Conservation (phyloP, 352 stramenopile genomes). For the Globisporangium camurandrum region DNA sequence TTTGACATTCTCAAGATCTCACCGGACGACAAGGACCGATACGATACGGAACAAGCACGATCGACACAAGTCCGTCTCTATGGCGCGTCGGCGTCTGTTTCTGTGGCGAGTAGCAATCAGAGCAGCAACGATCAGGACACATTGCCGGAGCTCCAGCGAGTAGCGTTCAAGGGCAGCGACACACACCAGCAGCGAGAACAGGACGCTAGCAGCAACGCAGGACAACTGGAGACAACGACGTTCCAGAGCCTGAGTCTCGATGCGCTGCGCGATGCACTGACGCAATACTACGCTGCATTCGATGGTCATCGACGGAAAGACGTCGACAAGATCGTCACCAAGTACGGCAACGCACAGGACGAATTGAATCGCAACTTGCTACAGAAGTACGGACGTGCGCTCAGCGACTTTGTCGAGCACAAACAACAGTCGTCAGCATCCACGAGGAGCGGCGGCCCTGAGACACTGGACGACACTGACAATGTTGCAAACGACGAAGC, state of each 20-base stretch:
- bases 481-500: constrained; percentile 16
- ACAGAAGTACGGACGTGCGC: constrained; percentile 57
- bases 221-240: neutral
- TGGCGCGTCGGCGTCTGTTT: constrained; percentile 12
- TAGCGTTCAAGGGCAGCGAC: neutral
- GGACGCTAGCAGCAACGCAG: constrained; percentile 7
- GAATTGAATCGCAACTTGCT: constrained; percentile 53
- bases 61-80: constrained; percentile 62
- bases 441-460: neutral
- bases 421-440: neutral
- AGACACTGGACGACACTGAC: constrained; percentile 1
- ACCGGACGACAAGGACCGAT: constrained; percentile 67
- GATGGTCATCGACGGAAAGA: constrained; percentile 48
- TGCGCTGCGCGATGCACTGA: constrained; percentile 33
- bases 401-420: constrained; percentile 33
- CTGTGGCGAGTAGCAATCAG: constrained; percentile 7
- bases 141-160: constrained; percentile 9
- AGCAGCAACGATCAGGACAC: constrained; percentile 10
- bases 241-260: constrained; percentile 17
- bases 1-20: constrained; percentile 85
- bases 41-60: constrained; percentile 59
- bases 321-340: constrained; percentile 66
- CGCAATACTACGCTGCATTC: constrained; percentile 47
- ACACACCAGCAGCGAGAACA: constrained; percentile 3
- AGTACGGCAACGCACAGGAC: constrained; percentile 58